Evolutionary conservation across 768 basidiomycete genomes (phyloP), one percentile per base, ranked within the genome.

Genomic region (Auricularia heimuer): DNA sequence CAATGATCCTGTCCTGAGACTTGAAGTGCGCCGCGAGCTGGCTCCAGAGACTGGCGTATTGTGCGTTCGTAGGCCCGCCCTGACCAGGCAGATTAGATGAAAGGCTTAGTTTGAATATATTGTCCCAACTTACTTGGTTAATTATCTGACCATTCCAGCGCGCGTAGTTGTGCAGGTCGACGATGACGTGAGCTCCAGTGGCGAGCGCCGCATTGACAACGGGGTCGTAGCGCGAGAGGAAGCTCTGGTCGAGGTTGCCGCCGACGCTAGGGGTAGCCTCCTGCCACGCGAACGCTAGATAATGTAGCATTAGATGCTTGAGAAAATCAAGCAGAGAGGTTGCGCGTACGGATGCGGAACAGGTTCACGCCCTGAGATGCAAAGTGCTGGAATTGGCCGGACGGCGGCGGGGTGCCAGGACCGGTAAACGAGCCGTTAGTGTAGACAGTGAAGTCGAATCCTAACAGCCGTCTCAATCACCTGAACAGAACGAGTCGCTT

Each of bases 81-180:
- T 80, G 76, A 14, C 71, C 79, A 71, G 69, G 4, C 62, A 29
- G 33, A 29, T 44, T 8, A 62, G 36, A 54, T 24, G 3, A 62
- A 45, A 3, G 45, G 71, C 72, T 71, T 66, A 14, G 72, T 70
- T 51, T 73, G 68, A 7, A 73, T 71, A 54, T 72, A 71, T 1
- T 73, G 71, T 71, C 71, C 75, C 16, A 69, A 54, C 14, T 47
- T 18, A 65, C 44, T 34, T 56, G 51, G 24, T 71, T 72, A 18
- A 72, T 63, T 35, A 73, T 64, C 21, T 37, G 72, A 8, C 81
- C 80, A 67, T 85, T 83, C 81, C 82, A 84, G 56, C 84, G 77
- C 10, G 82, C 84, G 68, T 85, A 85, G 75, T 85, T 85, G 74
- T 85, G 84, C 76, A 84, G 67, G 70, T 83, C 83, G 44, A 84